Base-by-base conservation (phyloP, 192 early-diverging fungal genomes). In the Powellomyces hirtus region DNA sequence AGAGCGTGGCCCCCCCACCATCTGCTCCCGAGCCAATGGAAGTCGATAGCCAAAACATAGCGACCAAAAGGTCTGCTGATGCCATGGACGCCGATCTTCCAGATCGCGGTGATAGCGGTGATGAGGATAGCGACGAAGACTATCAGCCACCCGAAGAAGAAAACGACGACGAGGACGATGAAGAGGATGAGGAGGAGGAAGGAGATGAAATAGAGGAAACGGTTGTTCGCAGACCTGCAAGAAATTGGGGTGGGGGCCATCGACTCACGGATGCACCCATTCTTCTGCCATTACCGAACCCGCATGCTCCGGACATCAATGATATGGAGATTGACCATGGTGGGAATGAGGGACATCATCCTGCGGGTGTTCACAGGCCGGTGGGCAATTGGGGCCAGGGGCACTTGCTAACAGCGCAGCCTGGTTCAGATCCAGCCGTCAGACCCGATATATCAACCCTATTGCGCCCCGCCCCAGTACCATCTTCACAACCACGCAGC, bases 241-340 rank as follows among this genome's bases (percentile, higher is more conserved):
- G 51, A 53, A 53, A 2, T 30, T 56, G 53, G 53, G 53, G 53
- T 56, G 53, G 10, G 14, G 53, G 53, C 31, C 53, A 56, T 29
- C 53, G 53, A 2, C 53, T 56, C 5, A 56, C 53, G 29, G 53
- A 56, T 16, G 53, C 2, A 7, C 53, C 53, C 5, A 16, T n/a
- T n/a, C n/a, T n/a, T n/a, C n/a, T n/a, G n/a, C n/a, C n/a, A n/a
- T n/a, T n/a, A n/a, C n/a, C n/a, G n/a, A n/a, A n/a, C n/a, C n/a
- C n/a, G n/a, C n/a, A n/a, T n/a, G n/a, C n/a, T n/a, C n/a, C n/a
- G n/a, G n/a, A n/a, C n/a, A n/a, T n/a, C n/a, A n/a, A n/a, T n/a
- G n/a, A n/a, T n/a, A n/a, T n/a, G n/a, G n/a, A n/a, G n/a, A n/a
- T n/a, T n/a, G n/a, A n/a, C n/a, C n/a, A n/a, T n/a, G n/a, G n/a